Base-by-base conservation (phyloP, 2,329 filamentous ascomycete species). In the Aspergillus costaricaensis region DNA sequence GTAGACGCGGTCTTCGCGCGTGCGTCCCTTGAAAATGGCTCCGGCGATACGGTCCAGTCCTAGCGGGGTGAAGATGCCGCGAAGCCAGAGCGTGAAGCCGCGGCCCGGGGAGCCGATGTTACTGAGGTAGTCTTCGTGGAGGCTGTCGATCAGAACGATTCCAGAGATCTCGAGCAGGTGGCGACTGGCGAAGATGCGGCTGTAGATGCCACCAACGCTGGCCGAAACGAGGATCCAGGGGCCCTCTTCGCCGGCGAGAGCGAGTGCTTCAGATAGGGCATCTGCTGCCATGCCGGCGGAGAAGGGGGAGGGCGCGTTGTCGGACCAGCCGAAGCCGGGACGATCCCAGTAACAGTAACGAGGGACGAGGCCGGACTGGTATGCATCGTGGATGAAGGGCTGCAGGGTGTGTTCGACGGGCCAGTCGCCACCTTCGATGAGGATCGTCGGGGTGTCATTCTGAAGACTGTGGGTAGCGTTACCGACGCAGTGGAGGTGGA, bases 321-420 rank as follows among this genome's bases (percentile, higher is more conserved):
- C 95, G 50, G 87, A 86, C 88, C 92, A 96, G 6, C 85, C 94
- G 58, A 94, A 85, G 1, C 95, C 95, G 0, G 95, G 95, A 21
- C 95, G 89, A 74, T 99, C 95, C 73, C 91, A 93, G 76, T 96
- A 97, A 82, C 95, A 99, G 79, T 96, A 98, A 61, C 94, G 88
- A 58, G 83, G 81, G 68, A 99, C 95, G 49, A 89, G 91, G 41
- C 91, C 91, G 69, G 95, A 95, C 65, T 86, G 82, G 65, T 92
- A 81, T 1, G 90, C 88, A 58, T 87, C 83, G 61, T 92, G 86
- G 10, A 92, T 91, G 79, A 96, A 91, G 57, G 88, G 85, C 79
- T 92, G 90, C 58, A 99, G 83, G 6, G 89, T 87, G 67, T 90
- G 81, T 74, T 96, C 92, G 15, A 92, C 88, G 0, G 94, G 88